Base-by-base conservation (phyloP, 1,139 yeast genomes). In the Yamadazyma sp. region DNA sequence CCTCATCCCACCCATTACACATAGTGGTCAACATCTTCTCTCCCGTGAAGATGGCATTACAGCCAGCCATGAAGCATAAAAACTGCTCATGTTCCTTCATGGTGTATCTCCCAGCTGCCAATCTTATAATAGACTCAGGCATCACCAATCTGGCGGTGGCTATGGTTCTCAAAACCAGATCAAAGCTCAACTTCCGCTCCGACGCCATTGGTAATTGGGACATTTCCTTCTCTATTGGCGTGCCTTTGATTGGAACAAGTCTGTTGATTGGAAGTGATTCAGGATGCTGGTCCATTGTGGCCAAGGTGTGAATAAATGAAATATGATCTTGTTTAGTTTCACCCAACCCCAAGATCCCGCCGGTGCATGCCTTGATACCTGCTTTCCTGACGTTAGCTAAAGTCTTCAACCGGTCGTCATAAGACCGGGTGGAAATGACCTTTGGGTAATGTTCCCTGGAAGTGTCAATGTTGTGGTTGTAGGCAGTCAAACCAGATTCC, bases 1-100 rank as follows among this genome's bases (percentile, higher is more conserved):
- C 94, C 54, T 84, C 92, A 35, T 84, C 88, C 92, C 92, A 85
- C 3, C 89, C 90, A 46, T 80, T 82, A 56, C 94, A 85, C 82
- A 82, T 80, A 3, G 94, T 85, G 2, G 94, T 85, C 44, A 85
- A 63, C 92, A 85, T 85, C 50, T 76, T 80, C 58, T 85, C 84
- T 16, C 94, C 94, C 0, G 92, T 85, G 57, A 85, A 85, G 35
- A 85, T 81, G 12, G 92, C 90, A 60, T 85, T 85, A 43, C 84
- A 81, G 10, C 94, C 94, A 32, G 85, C 79, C 80, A 82, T 72
- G 57, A 85, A 85, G 48, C 90, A 82, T 53, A 85, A 59, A 41
- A 82, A 76, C 53, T 85, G 94, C 50, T 85, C 90, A 43, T 76
- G 67, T 48, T 85, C 92, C 48, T 80, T 81, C 90, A 85, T 84